These are phyloP conservation scores for Erythrophleum ivorense DNA, from an alignment of 331 rosid species.

Conservation along the genomic window DNA sequence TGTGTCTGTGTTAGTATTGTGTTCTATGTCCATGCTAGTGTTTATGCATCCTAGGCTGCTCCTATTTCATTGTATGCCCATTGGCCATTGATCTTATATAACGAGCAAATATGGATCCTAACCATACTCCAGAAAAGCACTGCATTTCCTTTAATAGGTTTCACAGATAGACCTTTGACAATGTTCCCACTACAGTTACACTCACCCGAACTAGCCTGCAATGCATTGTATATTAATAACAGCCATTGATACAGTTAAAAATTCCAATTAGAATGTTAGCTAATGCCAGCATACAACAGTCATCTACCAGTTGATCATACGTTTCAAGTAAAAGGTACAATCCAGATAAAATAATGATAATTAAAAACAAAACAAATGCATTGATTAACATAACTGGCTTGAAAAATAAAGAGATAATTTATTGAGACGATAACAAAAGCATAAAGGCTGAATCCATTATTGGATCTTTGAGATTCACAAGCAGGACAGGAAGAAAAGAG, in stretches of 20 bases:
- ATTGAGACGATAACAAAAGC: neutral
- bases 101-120: conserved; percentile 47
- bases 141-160: conserved; percentile 87
- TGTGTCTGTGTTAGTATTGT: too few relatives aligned
- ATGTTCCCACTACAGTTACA: conserved; percentile 84
- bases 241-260: conserved; percentile 28
- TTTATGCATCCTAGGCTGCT: neutral
- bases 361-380: neutral
- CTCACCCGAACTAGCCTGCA: conserved; percentile 87
- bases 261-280: conserved; percentile 20
- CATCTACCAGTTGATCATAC: conserved; percentile 6
- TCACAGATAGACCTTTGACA: conserved; percentile 71
- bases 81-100: neutral
- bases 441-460: neutral
- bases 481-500: neutral
- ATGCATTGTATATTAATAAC: conserved; percentile 27
- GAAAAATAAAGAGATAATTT: neutral
- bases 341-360: conserved; percentile 10
- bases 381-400: conserved; percentile 20
- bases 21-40: neutral
- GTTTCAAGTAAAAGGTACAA: conserved; percentile 19
- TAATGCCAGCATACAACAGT: neutral
- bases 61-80: neutral
- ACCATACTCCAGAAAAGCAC: conserved; percentile 99
- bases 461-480: neutral